Percentiles rank a stretch among this genome's conserved stretches.
Conservation (phyloP, 2,329 filamentous ascomycete species). For the Fusarium chlamydosporum region DNA sequence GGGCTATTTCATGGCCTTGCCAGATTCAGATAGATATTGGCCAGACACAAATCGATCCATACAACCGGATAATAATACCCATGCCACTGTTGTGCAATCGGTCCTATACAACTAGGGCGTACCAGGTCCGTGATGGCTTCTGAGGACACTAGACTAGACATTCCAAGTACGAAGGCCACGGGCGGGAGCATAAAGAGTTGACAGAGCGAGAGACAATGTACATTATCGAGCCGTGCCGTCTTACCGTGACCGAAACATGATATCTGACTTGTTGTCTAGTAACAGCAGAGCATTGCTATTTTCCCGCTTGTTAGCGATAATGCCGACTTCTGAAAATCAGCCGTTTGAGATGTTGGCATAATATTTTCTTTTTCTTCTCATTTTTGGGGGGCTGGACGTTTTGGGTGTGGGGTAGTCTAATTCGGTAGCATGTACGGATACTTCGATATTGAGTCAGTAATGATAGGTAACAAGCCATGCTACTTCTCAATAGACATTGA, state of each 20-base stretch:
- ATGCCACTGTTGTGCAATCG: conserved; percentile 25
- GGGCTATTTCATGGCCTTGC: conserved; percentile 23
- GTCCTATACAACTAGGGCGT: conserved; percentile 31
- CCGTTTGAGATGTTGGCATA: conserved; percentile 9
- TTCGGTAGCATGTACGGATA: neutral
- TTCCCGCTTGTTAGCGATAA: neutral
- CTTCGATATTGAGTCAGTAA: neutral
- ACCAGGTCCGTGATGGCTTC: conserved; percentile 29
- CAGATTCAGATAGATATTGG: conserved; percentile 14
- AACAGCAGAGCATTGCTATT: conserved; percentile 3
- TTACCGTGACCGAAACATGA: conserved; percentile 12
- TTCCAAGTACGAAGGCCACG: conserved; percentile 3
- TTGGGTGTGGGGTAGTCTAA: conserved; percentile 34
- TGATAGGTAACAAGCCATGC: conserved; percentile 18
- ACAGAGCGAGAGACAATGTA: neutral
- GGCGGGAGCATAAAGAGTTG: neutral
- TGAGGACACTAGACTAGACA: neutral
- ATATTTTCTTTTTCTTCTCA: conserved; percentile 28
- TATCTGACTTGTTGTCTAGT: conserved; percentile 13
- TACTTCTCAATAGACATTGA: conserved; percentile 8
- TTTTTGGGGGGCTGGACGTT: conserved; percentile 14
- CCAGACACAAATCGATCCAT: conserved; percentile 4
- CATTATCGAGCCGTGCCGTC: conserved; percentile 5
- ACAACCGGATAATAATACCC: conserved; percentile 15
- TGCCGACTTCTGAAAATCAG: neutral